Percentiles rank a stretch among this genome's conserved stretches.
Conservation (phyloP, 2,329 filamentous ascomycete species). For the Aspergillus sergii region DNA sequence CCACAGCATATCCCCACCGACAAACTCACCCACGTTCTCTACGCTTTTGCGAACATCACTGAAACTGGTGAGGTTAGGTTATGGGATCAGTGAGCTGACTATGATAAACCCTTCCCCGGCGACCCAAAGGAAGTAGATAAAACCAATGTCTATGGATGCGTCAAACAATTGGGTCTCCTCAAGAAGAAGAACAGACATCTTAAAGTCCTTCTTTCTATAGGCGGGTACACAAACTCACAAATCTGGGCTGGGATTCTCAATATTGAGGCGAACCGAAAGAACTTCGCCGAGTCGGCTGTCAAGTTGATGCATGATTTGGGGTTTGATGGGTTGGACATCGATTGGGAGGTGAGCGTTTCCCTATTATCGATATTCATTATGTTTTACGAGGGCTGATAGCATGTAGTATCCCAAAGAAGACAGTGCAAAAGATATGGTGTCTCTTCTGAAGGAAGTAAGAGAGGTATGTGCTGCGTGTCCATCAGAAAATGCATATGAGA, state of each 20-base stretch:
- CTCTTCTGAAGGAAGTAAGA: slow-evolving; percentile 36
- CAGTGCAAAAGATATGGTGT: slow-evolving; percentile 39
- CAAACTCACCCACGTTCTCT: slow-evolving; percentile 74
- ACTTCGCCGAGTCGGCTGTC: slow-evolving; percentile 70
- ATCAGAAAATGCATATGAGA: too few relatives aligned
- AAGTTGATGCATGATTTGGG: slow-evolving; percentile 75
- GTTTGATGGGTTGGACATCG: slow-evolving; percentile 56
- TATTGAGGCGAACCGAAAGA: slow-evolving; percentile 59
- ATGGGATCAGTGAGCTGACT: slow-evolving; percentile 69
- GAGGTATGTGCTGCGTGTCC: slow-evolving; percentile 24
- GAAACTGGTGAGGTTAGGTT: slow-evolving; percentile 80
- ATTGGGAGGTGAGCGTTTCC: slow-evolving; percentile 38
- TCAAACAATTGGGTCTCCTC: slow-evolving; percentile 74
- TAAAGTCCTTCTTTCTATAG: slow-evolving; percentile 80
- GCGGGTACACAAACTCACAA: slow-evolving; percentile 75
- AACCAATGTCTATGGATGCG: slow-evolving; percentile 72
- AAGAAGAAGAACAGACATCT: slow-evolving; percentile 77
- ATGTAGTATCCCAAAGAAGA: slow-evolving; percentile 36
- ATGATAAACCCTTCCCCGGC: slow-evolving; percentile 67
- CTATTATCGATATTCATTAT: not conserved
- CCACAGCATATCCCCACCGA: slow-evolving; percentile 80
- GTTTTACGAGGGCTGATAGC: not conserved
- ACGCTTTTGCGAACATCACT: slow-evolving; percentile 85
- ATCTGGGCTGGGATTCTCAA: slow-evolving; percentile 73
- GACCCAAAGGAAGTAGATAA: slow-evolving; percentile 71